Evolutionary conservation across 495 filamentous ascomycete genomes (phyloP).

Genomic region (Rhypophila decipiens): DNA sequence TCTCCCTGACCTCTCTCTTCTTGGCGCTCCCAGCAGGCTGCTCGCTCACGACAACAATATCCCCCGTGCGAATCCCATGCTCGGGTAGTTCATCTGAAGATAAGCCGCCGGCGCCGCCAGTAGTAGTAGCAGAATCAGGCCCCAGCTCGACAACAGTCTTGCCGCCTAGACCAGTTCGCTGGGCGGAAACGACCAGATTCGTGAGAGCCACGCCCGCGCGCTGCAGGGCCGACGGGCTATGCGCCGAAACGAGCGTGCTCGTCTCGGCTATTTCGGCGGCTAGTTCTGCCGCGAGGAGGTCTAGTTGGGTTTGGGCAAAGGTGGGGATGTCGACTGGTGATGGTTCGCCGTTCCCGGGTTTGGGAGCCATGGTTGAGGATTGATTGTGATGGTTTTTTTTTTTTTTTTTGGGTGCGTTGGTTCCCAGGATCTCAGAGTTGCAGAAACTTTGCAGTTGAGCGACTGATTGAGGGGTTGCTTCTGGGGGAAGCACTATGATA

Average conservation of each 20-base stretch:
- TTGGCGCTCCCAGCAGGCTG: constrained; percentile 63
- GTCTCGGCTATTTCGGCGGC: constrained; percentile 71
- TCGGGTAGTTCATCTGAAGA: constrained; percentile 59
- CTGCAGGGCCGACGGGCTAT: constrained; percentile 68
- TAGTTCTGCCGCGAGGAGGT: constrained; percentile 72
- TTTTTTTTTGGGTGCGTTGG: too few species aligned
- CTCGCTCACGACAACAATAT: constrained; percentile 78
- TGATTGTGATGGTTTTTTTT: too few species aligned
- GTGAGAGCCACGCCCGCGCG: constrained; percentile 82
- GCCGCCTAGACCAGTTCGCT: constrained; percentile 88
- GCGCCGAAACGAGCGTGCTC: constrained; percentile 58
- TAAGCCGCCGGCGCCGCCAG: constrained; percentile 5
- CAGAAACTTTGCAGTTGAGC: too few species aligned
- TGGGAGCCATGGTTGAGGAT: too few species aligned
- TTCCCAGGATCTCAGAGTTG: too few species aligned
- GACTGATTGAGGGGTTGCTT: too few species aligned
- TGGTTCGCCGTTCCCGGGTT: constrained; percentile 2
- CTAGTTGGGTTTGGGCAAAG: constrained; percentile 74
- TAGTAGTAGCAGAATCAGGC: constrained; percentile 60
- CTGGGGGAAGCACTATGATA: too few species aligned
- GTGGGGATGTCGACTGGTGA: constrained; percentile 60
- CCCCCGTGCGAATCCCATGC: constrained; percentile 80
- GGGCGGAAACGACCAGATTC: constrained; percentile 67
- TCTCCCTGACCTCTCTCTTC: constrained; percentile 62
- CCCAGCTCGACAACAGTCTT: constrained; percentile 77